Evolutionary conservation across 495 filamentous ascomycete genomes (phyloP), one percentile per base, ranked within the genome.

Genomic region (Penicillium manginii): DNA sequence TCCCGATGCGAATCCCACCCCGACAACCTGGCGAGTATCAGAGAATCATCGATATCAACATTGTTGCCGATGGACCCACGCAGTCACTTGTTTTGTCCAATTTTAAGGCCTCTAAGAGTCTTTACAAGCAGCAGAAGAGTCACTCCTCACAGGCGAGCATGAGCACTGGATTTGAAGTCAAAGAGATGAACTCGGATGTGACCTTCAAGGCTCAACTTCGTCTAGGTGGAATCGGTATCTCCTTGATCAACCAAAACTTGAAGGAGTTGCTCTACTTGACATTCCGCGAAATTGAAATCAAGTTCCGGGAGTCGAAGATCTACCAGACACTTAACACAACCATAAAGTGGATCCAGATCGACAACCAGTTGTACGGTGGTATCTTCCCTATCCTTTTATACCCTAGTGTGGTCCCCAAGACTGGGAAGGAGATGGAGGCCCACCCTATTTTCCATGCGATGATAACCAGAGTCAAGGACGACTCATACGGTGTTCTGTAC

Each of bases 311-410:
- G 69, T 97, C 96, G n/a, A 79, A 83, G 26, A 77, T 97, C 12
- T 96, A 94, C 69, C 94, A 98, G 74, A 97, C 91, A 5, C 73
- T 97, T 56, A 91, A 89, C 48, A 81, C 91, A 10, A 89, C 90
- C 0, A 89, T 97, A 71, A 98, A 97, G 72, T 98, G 94, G 94
- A 92, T 98, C 49, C 94, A 98, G 72, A 93, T 98, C 67, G 94
- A 98, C 77, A 98, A 98, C 67, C 94, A 98, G 68, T 87, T 98
- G 22, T 98, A 98, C 68, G 94, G 94, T 42, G 94, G 94, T 14
- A 92, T 98, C 61, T 98, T 98, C 81, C 94, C 94, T 0, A 96
- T 98, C 73, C 86, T 98, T 55, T 79, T 98, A 39, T 98, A 98
- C 69, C 94, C 94, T 10, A 96, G 92, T 72, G 94, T 98, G n/a